A percentile compares a stretch with the other conserved stretches of the same genome.
These are phyloP conservation scores for Akanthomyces uredinophilus DNA, from an alignment of 2,329 filamentous ascomycete species.

Conservation along the genomic window DNA sequence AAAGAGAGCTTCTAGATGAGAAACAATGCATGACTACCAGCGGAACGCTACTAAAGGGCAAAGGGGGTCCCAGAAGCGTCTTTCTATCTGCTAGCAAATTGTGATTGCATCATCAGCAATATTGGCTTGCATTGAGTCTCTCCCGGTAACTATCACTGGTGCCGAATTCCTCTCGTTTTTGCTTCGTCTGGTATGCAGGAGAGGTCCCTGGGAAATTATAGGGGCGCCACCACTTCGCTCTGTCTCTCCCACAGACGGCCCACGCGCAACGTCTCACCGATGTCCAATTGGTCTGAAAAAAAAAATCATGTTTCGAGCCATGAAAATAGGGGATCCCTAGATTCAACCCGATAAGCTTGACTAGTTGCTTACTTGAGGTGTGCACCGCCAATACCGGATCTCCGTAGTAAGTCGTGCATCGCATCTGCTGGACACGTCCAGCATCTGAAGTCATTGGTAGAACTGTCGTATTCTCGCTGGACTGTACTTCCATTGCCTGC, in stretches of 20 bases:
- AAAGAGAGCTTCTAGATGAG: background rate
- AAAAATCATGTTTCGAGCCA: background rate
- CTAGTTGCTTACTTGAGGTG: background rate
- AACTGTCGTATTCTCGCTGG: background rate
- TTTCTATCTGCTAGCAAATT: background rate
- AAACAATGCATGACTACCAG: background rate
- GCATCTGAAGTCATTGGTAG: background rate
- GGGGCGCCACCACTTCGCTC: background rate
- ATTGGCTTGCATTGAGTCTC: background rate
- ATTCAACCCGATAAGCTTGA: background rate
- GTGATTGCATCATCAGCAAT: background rate
- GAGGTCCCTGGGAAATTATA: conserved; percentile 6
- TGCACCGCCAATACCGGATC: background rate
- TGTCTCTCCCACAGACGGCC: background rate
- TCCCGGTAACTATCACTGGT: background rate
- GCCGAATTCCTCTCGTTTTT: background rate
- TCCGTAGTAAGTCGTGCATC: background rate
- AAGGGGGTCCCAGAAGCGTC: background rate
- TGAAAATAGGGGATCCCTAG: background rate
- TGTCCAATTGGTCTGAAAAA: background rate
- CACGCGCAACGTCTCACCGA: background rate
- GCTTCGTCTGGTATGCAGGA: conserved; percentile 8
- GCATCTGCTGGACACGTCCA: background rate
- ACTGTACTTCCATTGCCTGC: background rate
- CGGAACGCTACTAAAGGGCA: background rate